Evolutionary conservation across 148 eudicot species (phyloP).

Genomic region (Limonium bicolor): DNA sequence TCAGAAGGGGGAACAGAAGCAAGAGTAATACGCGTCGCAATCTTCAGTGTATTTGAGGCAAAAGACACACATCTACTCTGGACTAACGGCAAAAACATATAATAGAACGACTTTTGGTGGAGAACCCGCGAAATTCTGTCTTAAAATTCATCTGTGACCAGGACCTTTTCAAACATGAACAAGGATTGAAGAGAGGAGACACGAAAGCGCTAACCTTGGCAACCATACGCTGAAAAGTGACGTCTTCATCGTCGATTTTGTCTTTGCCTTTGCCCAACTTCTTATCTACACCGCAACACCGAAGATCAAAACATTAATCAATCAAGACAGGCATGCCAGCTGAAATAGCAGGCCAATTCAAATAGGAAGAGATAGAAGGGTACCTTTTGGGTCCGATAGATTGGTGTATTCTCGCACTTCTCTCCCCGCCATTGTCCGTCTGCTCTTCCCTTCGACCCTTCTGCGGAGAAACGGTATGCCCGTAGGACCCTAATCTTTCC

Average conservation of each 20-base stretch:
- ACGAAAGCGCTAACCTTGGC: conserved; percentile 83
- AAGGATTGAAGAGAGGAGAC: conserved; percentile 14
- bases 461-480: too few species aligned
- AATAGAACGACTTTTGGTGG: too few species aligned
- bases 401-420: conserved; percentile 96
- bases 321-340: neutral
- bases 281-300: conserved; percentile 38
- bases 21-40: too few species aligned
- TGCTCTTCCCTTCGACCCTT: too few species aligned
- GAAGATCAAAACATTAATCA: neutral
- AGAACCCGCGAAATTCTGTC: too few species aligned
- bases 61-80: too few species aligned
- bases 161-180: too few species aligned
- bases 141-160: too few species aligned
- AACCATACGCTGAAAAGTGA: conserved; percentile 95
- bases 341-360: neutral
- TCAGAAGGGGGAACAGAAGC: too few species aligned
- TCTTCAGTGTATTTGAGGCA: too few species aligned
- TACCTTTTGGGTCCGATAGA: conserved; percentile 91
- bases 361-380: neutral
- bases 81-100: too few species aligned
- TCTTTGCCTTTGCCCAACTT: conserved; percentile 71
- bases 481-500: too few species aligned
- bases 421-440: conserved; percentile 97
- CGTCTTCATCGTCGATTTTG: conserved; percentile 77